Evolutionary conservation across 495 filamentous ascomycete genomes (phyloP).

Genomic region (Cercophora scortea): DNA sequence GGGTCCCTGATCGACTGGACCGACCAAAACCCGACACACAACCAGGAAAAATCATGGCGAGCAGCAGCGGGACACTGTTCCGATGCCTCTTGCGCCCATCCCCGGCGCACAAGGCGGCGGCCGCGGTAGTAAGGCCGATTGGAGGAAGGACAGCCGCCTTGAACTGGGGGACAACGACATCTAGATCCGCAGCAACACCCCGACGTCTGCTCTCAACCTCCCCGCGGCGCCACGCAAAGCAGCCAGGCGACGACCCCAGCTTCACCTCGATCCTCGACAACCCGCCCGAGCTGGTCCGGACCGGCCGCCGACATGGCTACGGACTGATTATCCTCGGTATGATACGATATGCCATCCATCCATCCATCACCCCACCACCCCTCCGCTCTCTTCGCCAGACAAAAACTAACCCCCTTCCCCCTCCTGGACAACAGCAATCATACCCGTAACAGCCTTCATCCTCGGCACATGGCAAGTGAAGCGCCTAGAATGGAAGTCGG

Average conservation of each 20-base stretch:
- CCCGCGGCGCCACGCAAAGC: conserved; percentile 9
- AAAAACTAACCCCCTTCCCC: no score
- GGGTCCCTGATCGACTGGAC: background rate
- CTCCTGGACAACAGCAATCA: conserved; percentile 57
- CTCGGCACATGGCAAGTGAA: conserved; percentile 96
- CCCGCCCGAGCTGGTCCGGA: conserved; percentile 66
- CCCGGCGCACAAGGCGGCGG: background rate
- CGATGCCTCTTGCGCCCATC: conserved; percentile 8
- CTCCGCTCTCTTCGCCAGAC: background rate
- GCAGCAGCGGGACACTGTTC: conserved; percentile 1
- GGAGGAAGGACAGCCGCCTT: background rate
- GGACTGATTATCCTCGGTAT: conserved; percentile 75
- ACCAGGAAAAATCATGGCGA: conserved; percentile 5
- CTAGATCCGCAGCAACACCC: background rate
- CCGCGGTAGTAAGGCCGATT: background rate
- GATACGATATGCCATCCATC: background rate
- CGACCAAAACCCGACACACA: background rate
- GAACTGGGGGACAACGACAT: background rate
- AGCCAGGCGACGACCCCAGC: conserved; percentile 56
- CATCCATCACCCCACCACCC: background rate
- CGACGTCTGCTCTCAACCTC: conserved; percentile 26
- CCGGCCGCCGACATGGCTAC: conserved; percentile 64
- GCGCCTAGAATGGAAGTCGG: conserved; percentile 86
- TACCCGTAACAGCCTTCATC: conserved; percentile 82
- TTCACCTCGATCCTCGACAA: conserved; percentile 83